Evolutionary conservation across 305 asterid species (phyloP).

Genomic region (Rubia occidens): DNA sequence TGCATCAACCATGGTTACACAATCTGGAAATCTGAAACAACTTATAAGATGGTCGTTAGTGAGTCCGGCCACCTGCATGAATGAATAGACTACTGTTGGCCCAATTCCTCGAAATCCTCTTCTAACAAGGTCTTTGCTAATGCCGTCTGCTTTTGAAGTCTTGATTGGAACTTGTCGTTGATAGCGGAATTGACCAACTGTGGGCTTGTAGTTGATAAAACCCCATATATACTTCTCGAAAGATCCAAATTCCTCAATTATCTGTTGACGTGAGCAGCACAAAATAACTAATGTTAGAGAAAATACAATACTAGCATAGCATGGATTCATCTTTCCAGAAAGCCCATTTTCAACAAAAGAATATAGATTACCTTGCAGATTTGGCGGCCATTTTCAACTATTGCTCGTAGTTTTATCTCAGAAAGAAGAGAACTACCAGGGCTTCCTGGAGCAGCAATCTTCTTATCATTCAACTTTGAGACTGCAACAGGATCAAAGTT

Average conservation of each 20-base stretch:
- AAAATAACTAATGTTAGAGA: not conserved
- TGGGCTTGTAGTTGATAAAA: constrained; percentile 43
- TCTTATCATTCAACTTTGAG: constrained; percentile 78
- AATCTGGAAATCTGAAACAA: constrained; percentile 45
- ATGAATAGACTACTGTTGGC: constrained; percentile 67
- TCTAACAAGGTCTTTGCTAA: constrained; percentile 72
- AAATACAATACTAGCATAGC: not conserved
- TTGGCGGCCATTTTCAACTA: constrained; percentile 81
- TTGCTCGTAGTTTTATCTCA: constrained; percentile 64
- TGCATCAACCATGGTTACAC: constrained; percentile 6
- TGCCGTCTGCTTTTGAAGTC: constrained; percentile 72
- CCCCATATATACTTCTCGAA: constrained; percentile 32
- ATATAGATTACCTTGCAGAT: constrained; percentile 45
- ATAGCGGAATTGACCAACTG: constrained; percentile 51
- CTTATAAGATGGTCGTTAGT: constrained; percentile 65
- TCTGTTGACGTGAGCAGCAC: constrained; percentile 14
- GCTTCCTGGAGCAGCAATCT: constrained; percentile 54
- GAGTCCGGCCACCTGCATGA: constrained; percentile 78
- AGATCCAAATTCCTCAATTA: constrained; percentile 28
- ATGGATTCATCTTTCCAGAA: constrained; percentile 3
- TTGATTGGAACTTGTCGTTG: constrained; percentile 67
- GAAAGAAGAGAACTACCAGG: constrained; percentile 70
- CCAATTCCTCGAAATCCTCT: constrained; percentile 90
- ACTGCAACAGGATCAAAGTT: constrained; percentile 68
- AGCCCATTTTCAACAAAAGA: not conserved